Evolutionary conservation across 2,329 filamentous ascomycete genomes (phyloP), one percentile per base, ranked within the genome.

Genomic region (Elsinoe perseae): DNA sequence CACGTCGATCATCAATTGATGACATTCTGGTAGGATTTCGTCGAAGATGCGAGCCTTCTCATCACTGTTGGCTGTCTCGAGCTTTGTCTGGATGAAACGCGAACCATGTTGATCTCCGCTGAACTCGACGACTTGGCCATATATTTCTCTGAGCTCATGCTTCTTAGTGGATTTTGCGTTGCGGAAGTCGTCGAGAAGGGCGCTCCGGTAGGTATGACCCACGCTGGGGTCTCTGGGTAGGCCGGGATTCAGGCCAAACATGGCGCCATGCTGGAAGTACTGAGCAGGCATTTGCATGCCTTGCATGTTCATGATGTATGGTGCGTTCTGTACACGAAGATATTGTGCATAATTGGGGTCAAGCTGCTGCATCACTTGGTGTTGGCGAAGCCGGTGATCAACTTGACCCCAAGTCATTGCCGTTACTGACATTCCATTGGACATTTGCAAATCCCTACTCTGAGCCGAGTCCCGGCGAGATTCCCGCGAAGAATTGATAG

Each of bases 41-140:
- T 80, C 77, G 75, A 96, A 97, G 0, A 97, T 81, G 56, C 85
- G 84, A 28, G 95, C 89, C 72, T 96, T 97, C 67, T 96, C 92
- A 59, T 97, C 93, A 65, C 90, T 95, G 68, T 95, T 96, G 56
- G 93, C 93, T 1, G 83, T 86, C 69, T 93, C 87, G 2, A 98
- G 80, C 71, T 95, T 96, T 63, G 86, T 82, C 68, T 98, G 93
- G 58, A 98, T 95, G 69, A 96, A 96, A 1, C 93, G 83, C 1
- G 93, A 98, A 1, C 91, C 93, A 64, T 95, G 86, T 69, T 97
- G 93, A 66, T 98, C 93, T 14, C 93, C 92, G 64, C 89, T 91
- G 70, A 97, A 97, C 67, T 96, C 92, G 0, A 95, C 90, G 34
- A 97, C 82, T 65, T 95, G 83, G 56, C 81, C 81, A 67, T 88